Evolutionary conservation across 2,329 filamentous ascomycete species (phyloP), one percentile per base, ranked within the genome.

Genomic region (Pseudogymnoascus sp.): DNA sequence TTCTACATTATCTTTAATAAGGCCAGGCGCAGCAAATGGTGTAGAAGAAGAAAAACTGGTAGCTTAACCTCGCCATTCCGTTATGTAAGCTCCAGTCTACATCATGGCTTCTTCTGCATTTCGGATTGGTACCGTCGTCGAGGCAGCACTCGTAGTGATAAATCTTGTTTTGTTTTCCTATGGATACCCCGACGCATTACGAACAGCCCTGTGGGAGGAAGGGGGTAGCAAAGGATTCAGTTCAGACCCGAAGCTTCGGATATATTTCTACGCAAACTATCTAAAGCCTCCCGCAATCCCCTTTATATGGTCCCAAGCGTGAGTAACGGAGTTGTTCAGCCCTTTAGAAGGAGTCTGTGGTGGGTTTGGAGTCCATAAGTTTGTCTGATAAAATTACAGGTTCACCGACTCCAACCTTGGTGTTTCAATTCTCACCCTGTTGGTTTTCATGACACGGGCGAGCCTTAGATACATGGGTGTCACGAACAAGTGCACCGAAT

Each of bases 241-340:
- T 40, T 65, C 64, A 11, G 60, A 66, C 44, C 65, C 64, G 1
- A 62, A 18, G 14, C 16, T 18, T 56, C 25, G 60, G 35, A 65
- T 62, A 21, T 65, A 65, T 38, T 64, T 63, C 60, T 64, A 66
- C 28, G 47, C 60, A 31, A 66, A 66, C 18, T 62, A 65, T 44
- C 33, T 28, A 18, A 56, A 60, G 25, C 64, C 64, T 5, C 47
- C 62, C 12, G n/a, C 35, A 1, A 56, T 66, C 11, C 62, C 62
- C 8, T 66, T 61, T 23, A 62, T 66, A 23, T 66, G 65, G 64
- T 66, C 64, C 21, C 53, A 61, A 16, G 56, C 7, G 65, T 66
- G 21, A 56, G 63, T 50, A 7, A n/a, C 3, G 23, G 4, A n/a
- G 23, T 16, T 28, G 4, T 10, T 50, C 6, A 3, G 23, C 23